These are phyloP conservation scores for Podospora didyma DNA, from an alignment of 495 filamentous ascomycete species.

Conservation along the genomic window DNA sequence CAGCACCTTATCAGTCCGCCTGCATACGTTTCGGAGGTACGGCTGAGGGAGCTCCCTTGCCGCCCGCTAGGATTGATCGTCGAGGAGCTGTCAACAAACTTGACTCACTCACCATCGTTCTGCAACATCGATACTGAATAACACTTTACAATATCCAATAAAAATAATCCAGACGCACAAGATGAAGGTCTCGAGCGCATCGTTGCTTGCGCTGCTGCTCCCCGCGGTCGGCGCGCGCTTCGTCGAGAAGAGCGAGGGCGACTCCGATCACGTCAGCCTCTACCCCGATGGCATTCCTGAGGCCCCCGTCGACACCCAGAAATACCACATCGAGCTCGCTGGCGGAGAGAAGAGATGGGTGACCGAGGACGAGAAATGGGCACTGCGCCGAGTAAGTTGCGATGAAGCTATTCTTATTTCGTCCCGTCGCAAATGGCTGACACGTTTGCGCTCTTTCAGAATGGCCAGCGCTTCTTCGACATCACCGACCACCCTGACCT, in stretches of 20 bases:
- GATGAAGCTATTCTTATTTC: not conserved
- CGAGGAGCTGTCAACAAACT: too few species aligned
- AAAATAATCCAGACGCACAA: constrained; percentile 6
- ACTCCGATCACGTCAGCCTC: constrained; percentile 30
- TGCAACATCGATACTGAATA: not conserved
- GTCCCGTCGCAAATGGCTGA: not conserved
- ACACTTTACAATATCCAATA: not conserved
- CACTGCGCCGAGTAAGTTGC: constrained; percentile 67
- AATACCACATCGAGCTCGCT: constrained; percentile 78
- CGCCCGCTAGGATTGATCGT: too few species aligned
- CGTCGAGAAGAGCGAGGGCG: constrained; percentile 42
- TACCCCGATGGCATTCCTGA: constrained; percentile 27
- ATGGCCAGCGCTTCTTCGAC: constrained; percentile 89
- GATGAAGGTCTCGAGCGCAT: constrained; percentile 43
- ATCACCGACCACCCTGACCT: constrained; percentile 70
- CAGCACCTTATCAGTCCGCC: too few species aligned
- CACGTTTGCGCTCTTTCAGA: constrained; percentile 41
- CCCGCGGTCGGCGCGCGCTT: constrained; percentile 49
- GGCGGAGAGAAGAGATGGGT: constrained; percentile 84
- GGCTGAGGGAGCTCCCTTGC: too few species aligned
- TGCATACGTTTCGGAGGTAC: too few species aligned
- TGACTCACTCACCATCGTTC: too few species aligned
- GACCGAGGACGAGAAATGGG: constrained; percentile 94
- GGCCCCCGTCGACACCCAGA: constrained; percentile 39
- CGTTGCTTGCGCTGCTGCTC: constrained; percentile 43